These are phyloP conservation scores for Thalassiosira sp. DNA, from an alignment of 352 stramenopile species.

Conservation along the genomic window DNA sequence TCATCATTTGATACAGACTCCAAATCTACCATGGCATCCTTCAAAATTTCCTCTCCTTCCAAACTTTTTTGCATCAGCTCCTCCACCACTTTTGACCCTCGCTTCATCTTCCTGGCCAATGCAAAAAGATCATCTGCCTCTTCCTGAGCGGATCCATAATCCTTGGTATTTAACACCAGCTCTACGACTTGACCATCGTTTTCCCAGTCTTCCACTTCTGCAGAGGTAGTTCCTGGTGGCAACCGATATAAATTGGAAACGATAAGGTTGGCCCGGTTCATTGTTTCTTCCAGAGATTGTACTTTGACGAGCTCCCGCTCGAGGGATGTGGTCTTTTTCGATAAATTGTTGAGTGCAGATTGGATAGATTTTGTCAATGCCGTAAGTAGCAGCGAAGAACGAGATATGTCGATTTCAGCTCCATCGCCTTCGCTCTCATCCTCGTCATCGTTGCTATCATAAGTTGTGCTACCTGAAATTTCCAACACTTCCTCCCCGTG, in stretches of 20 bases:
- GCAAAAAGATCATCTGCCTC: slow-evolving; percentile 81
- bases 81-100: slow-evolving; percentile 69
- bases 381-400: slow-evolving; percentile 27
- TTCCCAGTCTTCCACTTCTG: slow-evolving; percentile 79
- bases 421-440: slow-evolving; percentile 5
- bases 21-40: slow-evolving; percentile 57
- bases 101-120: slow-evolving; percentile 76
- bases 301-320: slow-evolving; percentile 73
- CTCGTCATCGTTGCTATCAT: slow-evolving; percentile 6
- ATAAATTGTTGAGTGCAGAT: slow-evolving; percentile 33
- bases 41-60: slow-evolving; percentile 52
- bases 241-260: slow-evolving; percentile 80
- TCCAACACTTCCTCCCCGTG: not conserved
- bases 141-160: slow-evolving; percentile 65
- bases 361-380: slow-evolving; percentile 47
- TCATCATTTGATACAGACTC: slow-evolving; percentile 30
- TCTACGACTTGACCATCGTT: slow-evolving; percentile 68
- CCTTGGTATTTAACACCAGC: slow-evolving; percentile 61
- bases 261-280: slow-evolving; percentile 76
- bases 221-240: slow-evolving; percentile 38
- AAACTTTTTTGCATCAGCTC: slow-evolving; percentile 65
- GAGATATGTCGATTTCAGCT: slow-evolving; percentile 6
- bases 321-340: slow-evolving; percentile 68
- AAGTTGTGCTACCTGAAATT: slow-evolving; percentile 1
- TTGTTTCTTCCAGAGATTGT: slow-evolving; percentile 63